These are phyloP conservation scores for Sambucus nigra DNA, from an alignment of 129 eudicot genomes.

Conservation along the genomic window DNA sequence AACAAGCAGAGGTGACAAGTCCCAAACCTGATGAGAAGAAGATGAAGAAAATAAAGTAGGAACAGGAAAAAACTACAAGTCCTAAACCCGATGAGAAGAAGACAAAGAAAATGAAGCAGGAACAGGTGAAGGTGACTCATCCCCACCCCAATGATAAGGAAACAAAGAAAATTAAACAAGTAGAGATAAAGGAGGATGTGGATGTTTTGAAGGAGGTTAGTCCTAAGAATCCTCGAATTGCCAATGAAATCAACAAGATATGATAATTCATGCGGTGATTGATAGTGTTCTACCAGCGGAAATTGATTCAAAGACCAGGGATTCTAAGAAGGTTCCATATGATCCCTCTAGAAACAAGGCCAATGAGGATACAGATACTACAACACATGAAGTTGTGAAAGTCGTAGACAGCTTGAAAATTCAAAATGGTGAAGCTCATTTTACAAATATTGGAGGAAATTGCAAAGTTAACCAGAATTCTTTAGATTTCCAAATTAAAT, in stretches of 20 bases:
- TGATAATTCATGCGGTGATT: conserved; percentile 7
- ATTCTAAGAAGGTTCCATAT: neutral
- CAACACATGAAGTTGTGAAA: neutral
- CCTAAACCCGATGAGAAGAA: too few species aligned
- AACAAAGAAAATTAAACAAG: conserved; percentile 19
- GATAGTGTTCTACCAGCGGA: conserved; percentile 12
- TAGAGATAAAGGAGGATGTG: conserved; percentile 13
- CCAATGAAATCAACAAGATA: neutral
- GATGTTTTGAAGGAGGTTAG: conserved; percentile 2
- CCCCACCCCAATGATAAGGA: conserved; percentile 12
- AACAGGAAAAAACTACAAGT: too few species aligned
- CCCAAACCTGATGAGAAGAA: too few species aligned
- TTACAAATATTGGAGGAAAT: conserved; percentile 7
- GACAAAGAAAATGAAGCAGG: too few species aligned
- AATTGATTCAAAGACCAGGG: conserved; percentile 4
- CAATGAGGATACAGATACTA: neutral
- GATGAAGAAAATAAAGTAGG: too few species aligned
- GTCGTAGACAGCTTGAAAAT: neutral
- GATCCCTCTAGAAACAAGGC: conserved; percentile 1
- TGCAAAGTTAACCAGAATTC: conserved; percentile 8
- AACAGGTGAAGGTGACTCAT: too few species aligned
- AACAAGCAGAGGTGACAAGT: neutral
- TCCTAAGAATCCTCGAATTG: conserved; percentile 10
- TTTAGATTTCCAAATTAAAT: neutral
- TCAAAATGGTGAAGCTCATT: conserved; percentile 9